A percentile compares a stretch with the other conserved stretches of the same genome.
phyloP scores from a whole-genome alignment of 768 basidiomycete species.

The Trichaptum fuscoviolaceum region DNA sequence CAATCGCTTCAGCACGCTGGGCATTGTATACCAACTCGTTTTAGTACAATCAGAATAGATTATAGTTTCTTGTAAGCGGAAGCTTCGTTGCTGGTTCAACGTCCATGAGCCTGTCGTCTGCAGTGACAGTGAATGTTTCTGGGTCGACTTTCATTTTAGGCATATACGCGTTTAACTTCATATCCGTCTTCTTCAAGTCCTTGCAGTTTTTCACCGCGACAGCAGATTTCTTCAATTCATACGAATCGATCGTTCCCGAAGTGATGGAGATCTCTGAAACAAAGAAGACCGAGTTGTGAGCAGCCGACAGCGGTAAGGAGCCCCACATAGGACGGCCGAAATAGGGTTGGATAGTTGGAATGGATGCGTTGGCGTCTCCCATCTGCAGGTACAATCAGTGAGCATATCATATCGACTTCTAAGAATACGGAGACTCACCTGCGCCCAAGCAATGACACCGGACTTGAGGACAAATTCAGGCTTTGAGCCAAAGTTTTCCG shows the following conservation, averaged over 20 bases:
- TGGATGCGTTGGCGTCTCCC: slow-evolving; percentile 96
- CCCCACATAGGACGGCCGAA: slow-evolving; percentile 94
- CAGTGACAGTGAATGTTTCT: slow-evolving; percentile 83
- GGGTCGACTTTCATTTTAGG: slow-evolving; percentile 90
- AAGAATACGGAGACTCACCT: slow-evolving; percentile 43
- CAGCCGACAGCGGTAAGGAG: slow-evolving; percentile 66
- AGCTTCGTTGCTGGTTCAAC: slow-evolving; percentile 66
- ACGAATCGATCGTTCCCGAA: slow-evolving; percentile 53
- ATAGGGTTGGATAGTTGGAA: slow-evolving; percentile 91
- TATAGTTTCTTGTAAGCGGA: slow-evolving; percentile 70
- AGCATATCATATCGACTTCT: slow-evolving; percentile 2
- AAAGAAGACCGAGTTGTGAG: slow-evolving; percentile 80
- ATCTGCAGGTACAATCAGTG: slow-evolving; percentile 44
- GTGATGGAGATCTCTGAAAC: slow-evolving; percentile 71
- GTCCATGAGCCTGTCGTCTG: slow-evolving; percentile 73
- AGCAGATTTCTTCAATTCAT: slow-evolving; percentile 64
- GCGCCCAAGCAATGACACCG: slow-evolving; percentile 87
- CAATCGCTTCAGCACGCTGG: background rate
- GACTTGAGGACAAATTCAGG: slow-evolving; percentile 95
- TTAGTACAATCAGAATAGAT: slow-evolving; percentile 55
- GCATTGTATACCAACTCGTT: background rate
- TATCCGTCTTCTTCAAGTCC: slow-evolving; percentile 72
- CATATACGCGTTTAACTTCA: slow-evolving; percentile 86
- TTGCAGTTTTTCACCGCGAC: slow-evolving; percentile 78
- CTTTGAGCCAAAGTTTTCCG: slow-evolving; percentile 86